A percentile compares a stretch with the other conserved stretches of the same genome.
Evolutionary conservation across 2,329 filamentous ascomycete species (phyloP).

Genomic region (Trichothecium sympodiale): DNA sequence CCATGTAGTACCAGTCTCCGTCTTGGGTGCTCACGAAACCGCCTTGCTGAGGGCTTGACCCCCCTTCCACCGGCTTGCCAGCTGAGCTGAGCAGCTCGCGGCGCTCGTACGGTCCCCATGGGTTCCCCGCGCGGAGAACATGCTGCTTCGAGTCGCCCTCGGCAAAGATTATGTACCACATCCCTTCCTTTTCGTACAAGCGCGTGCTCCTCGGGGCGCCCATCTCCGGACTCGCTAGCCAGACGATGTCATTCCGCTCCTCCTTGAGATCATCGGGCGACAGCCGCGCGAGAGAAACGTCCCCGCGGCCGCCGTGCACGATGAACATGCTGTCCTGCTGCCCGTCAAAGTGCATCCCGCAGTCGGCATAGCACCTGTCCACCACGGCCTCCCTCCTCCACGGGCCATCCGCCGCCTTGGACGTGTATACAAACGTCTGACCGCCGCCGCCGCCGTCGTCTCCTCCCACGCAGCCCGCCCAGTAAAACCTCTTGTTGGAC

Average conservation of each 20-base stretch:
- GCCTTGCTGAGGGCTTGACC: slow-evolving; percentile 42
- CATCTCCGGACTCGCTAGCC: slow-evolving; percentile 18
- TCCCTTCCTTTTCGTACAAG: slow-evolving; percentile 45
- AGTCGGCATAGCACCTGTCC: slow-evolving; percentile 44
- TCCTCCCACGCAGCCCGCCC: slow-evolving; percentile 47
- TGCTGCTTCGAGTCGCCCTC: slow-evolving; percentile 30
- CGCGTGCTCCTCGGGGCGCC: slow-evolving; percentile 36
- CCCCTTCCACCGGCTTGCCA: slow-evolving; percentile 30
- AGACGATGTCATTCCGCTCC: slow-evolving; percentile 23
- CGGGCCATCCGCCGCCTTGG: slow-evolving; percentile 26
- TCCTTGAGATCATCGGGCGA: slow-evolving; percentile 33
- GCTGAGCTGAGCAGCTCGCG: slow-evolving; percentile 24
- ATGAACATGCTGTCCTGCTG: slow-evolving; percentile 50
- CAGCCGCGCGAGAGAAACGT: slow-evolving; percentile 40
- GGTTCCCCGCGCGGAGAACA: slow-evolving; percentile 36
- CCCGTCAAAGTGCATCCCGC: slow-evolving; percentile 41
- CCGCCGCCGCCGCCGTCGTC: too few species aligned
- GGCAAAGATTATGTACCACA: slow-evolving; percentile 43
- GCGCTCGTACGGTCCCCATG: slow-evolving; percentile 40
- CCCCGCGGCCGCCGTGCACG: slow-evolving; percentile 33
- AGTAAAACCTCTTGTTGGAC: slow-evolving; percentile 39
- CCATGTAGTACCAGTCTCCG: slow-evolving; percentile 48
- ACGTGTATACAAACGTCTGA: slow-evolving; percentile 42
- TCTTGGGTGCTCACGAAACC: slow-evolving; percentile 39
- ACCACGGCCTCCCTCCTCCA: slow-evolving; percentile 28